phyloP scores from a whole-genome alignment of 1,284 basidiomycete genomes.

The Xanthoconium separans region DNA sequence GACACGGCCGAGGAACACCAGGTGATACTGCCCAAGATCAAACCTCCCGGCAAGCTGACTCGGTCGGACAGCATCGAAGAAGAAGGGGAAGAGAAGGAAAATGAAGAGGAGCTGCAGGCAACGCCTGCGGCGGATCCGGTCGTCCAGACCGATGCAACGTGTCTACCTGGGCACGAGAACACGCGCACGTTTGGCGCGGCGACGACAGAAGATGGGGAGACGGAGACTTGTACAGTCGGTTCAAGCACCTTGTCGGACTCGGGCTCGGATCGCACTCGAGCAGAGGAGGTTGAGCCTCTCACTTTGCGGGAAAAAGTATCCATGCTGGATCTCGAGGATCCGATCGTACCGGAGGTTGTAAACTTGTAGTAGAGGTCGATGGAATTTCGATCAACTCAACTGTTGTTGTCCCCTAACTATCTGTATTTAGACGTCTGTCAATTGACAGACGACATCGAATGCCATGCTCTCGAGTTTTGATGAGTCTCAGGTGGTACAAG shows the following conservation, averaged over 20 bases:
- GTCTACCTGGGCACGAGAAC: constrained; percentile 7
- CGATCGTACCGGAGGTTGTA: constrained; percentile 15
- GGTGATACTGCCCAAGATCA: constrained; percentile 22
- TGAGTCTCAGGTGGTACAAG: not conserved
- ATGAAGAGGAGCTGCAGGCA: constrained; percentile 2
- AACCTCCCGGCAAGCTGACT: constrained; percentile 26
- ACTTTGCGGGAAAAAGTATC: constrained; percentile 30
- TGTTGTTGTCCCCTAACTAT: constrained; percentile 22
- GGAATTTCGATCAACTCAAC: not conserved
- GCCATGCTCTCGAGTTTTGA: not conserved
- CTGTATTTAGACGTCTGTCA: constrained; percentile 19
- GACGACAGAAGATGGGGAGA: constrained; percentile 18
- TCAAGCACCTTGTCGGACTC: constrained; percentile 29
- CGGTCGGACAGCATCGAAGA: constrained; percentile 36
- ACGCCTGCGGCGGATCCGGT: not conserved
- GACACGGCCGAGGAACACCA: constrained; percentile 13
- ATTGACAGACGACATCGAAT: constrained; percentile 7
- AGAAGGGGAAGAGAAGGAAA: constrained; percentile 26
- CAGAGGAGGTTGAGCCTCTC: constrained; percentile 24
- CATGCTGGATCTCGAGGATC: constrained; percentile 30
- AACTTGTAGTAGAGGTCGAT: constrained; percentile 9
- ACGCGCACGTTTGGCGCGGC: constrained; percentile 2
- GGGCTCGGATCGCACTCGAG: constrained; percentile 26
- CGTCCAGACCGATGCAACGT: constrained; percentile 3
- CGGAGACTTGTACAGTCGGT: constrained; percentile 22